These are phyloP conservation scores for Inga oerstediana DNA, from an alignment of 306 rosid species.

Conservation along the genomic window DNA sequence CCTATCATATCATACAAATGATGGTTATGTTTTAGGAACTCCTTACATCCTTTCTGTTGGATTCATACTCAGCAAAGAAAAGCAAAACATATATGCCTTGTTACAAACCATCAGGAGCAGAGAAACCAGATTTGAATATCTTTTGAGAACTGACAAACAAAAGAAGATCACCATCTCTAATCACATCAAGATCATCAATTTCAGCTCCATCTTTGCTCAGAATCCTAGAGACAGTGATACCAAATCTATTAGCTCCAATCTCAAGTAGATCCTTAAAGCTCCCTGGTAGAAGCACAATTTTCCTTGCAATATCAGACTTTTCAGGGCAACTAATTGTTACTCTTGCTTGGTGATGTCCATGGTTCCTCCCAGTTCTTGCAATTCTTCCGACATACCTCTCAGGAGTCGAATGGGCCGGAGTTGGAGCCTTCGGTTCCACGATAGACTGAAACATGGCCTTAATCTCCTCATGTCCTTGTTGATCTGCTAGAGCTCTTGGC, in stretches of 20 bases:
- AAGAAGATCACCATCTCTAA: constrained; percentile 89
- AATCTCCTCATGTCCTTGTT: constrained; percentile 76
- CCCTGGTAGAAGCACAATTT: constrained; percentile 73
- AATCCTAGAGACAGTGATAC: constrained; percentile 47
- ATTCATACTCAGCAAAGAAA: neutral
- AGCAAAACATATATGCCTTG: neutral
- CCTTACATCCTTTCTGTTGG: neutral
- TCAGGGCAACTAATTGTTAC: constrained; percentile 77
- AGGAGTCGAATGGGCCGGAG: constrained; percentile 42
- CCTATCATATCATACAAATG: neutral
- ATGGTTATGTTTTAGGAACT: neutral
- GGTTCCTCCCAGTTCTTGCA: constrained; percentile 34
- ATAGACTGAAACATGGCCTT: constrained; percentile 54
- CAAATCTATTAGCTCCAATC: constrained; percentile 72
- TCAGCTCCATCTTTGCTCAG: constrained; percentile 69
- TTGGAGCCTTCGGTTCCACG: constrained; percentile 44
- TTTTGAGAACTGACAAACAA: constrained; percentile 44
- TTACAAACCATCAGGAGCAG: constrained; percentile 1
- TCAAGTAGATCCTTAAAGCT: constrained; percentile 67
- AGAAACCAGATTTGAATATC: constrained; percentile 16
- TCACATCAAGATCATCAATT: constrained; percentile 74
- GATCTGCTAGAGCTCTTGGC: constrained; percentile 78
- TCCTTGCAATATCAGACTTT: constrained; percentile 58
- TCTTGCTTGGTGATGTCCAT: constrained; percentile 39
- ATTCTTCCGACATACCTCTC: constrained; percentile 69